Evolutionary conservation across 2,329 filamentous ascomycete species (phyloP), one percentile per base, ranked within the genome.

Genomic region (Fusarium ramigenum): DNA sequence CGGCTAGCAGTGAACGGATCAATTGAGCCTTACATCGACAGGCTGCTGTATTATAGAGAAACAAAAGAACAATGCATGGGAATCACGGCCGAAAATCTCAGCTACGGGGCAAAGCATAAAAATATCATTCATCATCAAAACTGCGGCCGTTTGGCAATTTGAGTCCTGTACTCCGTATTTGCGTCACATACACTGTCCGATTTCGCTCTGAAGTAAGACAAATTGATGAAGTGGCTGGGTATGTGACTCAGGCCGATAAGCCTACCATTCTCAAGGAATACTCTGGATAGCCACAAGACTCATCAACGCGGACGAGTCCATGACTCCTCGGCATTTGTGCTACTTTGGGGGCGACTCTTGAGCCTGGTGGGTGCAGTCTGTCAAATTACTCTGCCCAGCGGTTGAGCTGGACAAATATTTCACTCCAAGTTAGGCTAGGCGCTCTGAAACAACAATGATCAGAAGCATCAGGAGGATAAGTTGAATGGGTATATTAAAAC

Each of bases 401-500:
- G 34, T 15, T 7, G 15, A 30, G 10, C 19, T 9, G 18, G 19
- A 16, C 14, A 18, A 47, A n/a, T 3, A 37, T 5, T 6, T 23
- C 21, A 9, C 16, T 4, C 5, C 23, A 54, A 18, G 8, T 30
- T 25, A 21, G 16, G 5, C 10, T 18, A 9, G 15, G 19, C 25
- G 21, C 9, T 23, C 6, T 25, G 12, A 28, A 37, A 47, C 14
- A 30, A 18, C 9, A 14, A 40, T 39, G 37, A 39, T 39, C 19
- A 39, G 39, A 40, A n/a, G 21, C 7, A n/a, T 12, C 39, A 40
- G 19, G 19, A n/a, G 14, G 32, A 23, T 46, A 64, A 58, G 30
- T 66, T 66, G 59, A 66, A 68, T 72, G 76, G 76, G 77, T 78
- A 78, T 78, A 78, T 78, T 78, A 61, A 52, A 67, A 76, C 69